These are phyloP conservation scores for Mycena rosella DNA, from an alignment of 768 basidiomycete species.

Conservation along the genomic window DNA sequence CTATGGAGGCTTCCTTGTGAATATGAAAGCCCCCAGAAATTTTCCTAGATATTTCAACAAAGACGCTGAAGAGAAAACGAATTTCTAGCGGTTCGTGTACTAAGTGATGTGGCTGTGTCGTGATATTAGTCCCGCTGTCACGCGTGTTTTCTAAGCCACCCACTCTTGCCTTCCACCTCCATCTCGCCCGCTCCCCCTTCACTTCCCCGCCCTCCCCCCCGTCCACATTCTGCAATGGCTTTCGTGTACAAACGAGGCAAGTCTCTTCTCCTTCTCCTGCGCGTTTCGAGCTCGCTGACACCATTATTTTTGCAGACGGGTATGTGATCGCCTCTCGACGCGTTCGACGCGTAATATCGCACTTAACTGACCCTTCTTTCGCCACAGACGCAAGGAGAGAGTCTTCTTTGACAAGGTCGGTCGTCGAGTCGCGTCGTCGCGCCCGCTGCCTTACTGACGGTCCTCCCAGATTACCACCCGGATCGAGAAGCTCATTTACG, in stretches of 20 bases:
- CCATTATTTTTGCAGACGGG: slow-evolving; percentile 54
- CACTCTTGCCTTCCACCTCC: slow-evolving; percentile 19
- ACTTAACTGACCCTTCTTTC: slow-evolving; percentile 36
- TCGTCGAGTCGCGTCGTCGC: slow-evolving; percentile 15
- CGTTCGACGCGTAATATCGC: slow-evolving; percentile 52
- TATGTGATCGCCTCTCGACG: slow-evolving; percentile 45
- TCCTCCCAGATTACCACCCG: slow-evolving; percentile 83
- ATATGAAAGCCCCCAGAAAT: too few relatives aligned
- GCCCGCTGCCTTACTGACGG: slow-evolving; percentile 32
- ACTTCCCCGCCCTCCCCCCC: slow-evolving; percentile 6
- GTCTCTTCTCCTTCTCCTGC: not conserved
- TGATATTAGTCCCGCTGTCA: slow-evolving; percentile 20
- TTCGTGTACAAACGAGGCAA: slow-evolving; percentile 36
- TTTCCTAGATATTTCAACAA: too few relatives aligned
- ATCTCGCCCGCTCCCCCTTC: not conserved
- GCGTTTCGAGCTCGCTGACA: slow-evolving; percentile 12
- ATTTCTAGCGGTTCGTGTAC: slow-evolving; percentile 8
- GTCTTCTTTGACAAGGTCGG: slow-evolving; percentile 94
- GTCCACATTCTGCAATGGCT: slow-evolving; percentile 20
- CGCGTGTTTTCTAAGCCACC: slow-evolving; percentile 11
- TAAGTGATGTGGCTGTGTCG: slow-evolving; percentile 29
- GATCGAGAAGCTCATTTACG: slow-evolving; percentile 94
- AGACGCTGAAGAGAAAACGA: not conserved
- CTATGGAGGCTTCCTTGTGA: too few relatives aligned
- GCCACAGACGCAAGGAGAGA: slow-evolving; percentile 83